These are phyloP conservation scores for Allomyces javanicus DNA, from an alignment of 192 early-diverging fungal genomes.

Conservation along the genomic window DNA sequence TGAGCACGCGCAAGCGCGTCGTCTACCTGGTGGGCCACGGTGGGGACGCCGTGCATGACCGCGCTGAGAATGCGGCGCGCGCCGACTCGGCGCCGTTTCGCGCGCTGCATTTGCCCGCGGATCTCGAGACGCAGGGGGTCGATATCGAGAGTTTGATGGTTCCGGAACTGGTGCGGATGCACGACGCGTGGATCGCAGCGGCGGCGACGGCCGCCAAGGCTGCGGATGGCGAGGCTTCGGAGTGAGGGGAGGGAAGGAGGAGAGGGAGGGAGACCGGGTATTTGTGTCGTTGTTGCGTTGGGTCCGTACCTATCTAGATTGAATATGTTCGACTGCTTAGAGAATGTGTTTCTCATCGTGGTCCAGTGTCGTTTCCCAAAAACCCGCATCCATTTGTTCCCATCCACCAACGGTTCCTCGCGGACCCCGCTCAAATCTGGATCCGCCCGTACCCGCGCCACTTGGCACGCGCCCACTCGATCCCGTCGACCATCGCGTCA, in stretches of 20 bases:
- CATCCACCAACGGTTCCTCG: too few species aligned
- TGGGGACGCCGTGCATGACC: slow-evolving; percentile 8
- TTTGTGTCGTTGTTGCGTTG: too few species aligned
- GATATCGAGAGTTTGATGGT: slow-evolving; percentile 60
- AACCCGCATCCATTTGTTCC: too few species aligned
- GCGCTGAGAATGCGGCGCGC: background rate
- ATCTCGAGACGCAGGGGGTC: slow-evolving; percentile 26
- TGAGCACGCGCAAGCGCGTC: slow-evolving; percentile 65
- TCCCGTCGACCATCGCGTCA: background rate
- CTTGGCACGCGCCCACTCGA: background rate
- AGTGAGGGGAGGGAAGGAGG: too few species aligned
- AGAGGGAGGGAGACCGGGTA: too few species aligned
- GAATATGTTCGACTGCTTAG: too few species aligned
- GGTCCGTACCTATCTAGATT: too few species aligned
- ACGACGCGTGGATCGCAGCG: slow-evolving; percentile 40
- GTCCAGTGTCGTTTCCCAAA: too few species aligned
- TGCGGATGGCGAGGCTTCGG: too few species aligned
- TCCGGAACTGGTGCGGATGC: slow-evolving; percentile 40
- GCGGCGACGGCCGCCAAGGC: too few species aligned
- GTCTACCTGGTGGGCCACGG: slow-evolving; percentile 45
- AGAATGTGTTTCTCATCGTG: too few species aligned
- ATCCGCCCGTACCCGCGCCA: background rate
- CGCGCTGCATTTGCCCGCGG: slow-evolving; percentile 14
- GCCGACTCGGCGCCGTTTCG: slow-evolving; percentile 17
- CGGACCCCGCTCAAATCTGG: background rate